phyloP scores from a whole-genome alignment of 2,329 filamentous ascomycete genomes.

The Ophioceras dolichostomum region DNA sequence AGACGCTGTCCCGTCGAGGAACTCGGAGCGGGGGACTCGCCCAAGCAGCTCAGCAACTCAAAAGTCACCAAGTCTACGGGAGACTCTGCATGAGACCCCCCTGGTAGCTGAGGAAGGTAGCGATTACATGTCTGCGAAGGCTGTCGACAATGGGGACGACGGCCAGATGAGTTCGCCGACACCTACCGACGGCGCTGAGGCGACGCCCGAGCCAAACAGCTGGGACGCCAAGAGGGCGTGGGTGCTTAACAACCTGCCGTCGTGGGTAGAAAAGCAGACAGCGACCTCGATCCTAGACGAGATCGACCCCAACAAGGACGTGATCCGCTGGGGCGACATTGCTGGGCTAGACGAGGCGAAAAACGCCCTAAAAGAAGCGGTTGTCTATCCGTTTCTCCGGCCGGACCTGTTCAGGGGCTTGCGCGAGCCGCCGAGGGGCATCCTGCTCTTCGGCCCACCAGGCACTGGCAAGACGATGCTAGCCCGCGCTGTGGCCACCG shows the following conservation, averaged over 20 bases:
- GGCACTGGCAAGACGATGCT: constrained; percentile 99
- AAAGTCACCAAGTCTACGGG: too few species aligned
- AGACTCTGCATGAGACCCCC: too few species aligned
- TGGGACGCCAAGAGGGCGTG: constrained; percentile 51
- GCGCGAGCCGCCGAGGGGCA: constrained; percentile 84
- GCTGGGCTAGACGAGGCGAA: constrained; percentile 87
- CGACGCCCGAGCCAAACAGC: constrained; percentile 22
- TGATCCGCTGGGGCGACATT: constrained; percentile 90
- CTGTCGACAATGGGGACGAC: too few species aligned
- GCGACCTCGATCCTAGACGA: constrained; percentile 93
- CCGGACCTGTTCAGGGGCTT: constrained; percentile 94
- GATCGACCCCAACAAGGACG: constrained; percentile 86
- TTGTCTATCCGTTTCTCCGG: constrained; percentile 91
- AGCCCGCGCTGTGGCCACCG: constrained; percentile 84
- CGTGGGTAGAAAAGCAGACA: constrained; percentile 68
- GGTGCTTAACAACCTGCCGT: constrained; percentile 66
- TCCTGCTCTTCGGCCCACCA: constrained; percentile 91
- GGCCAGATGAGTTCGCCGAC: too few species aligned
- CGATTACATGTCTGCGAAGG: too few species aligned
- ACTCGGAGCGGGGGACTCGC: too few species aligned
- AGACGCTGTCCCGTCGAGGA: too few species aligned
- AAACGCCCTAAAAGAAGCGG: constrained; percentile 82
- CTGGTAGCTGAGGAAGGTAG: too few species aligned
- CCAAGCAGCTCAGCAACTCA: too few species aligned
- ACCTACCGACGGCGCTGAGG: constrained; percentile 14